Conservation (phyloP, 2,329 filamentous ascomycete genomes). For the Helicocarpus griseus region DNA sequence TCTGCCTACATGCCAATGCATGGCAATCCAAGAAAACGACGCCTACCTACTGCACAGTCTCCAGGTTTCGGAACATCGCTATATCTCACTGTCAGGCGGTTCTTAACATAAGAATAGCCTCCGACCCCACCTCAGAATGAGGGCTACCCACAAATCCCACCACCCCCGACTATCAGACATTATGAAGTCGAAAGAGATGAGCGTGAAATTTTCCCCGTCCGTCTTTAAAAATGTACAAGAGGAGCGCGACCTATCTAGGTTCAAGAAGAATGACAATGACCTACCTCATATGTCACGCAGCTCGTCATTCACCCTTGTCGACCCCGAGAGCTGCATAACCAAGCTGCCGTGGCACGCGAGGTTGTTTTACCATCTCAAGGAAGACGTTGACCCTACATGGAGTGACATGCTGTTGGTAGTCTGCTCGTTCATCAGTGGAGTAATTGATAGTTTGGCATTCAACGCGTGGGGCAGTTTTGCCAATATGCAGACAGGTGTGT, state of each 20-base stretch:
- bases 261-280: neutral
- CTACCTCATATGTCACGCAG: neutral
- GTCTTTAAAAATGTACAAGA: neutral
- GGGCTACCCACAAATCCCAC: no score
- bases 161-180: neutral
- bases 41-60: neutral
- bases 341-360: neutral
- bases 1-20: neutral
- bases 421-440: constrained; percentile 12
- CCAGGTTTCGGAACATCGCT: neutral
- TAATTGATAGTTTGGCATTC: constrained; percentile 13
- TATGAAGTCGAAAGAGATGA: neutral
- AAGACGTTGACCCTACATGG: constrained; percentile 8
- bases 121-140: neutral
- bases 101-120: neutral
- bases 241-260: neutral
- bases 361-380: constrained; percentile 7
- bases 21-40: neutral
- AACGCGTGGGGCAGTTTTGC: constrained; percentile 15
- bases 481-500: constrained; percentile 14
- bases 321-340: neutral
- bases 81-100: neutral
- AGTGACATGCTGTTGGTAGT: constrained; percentile 10
- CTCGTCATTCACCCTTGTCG: constrained; percentile 12
- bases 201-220: neutral